Conservation (phyloP, 768 basidiomycete species). For the Mycena capillaripes region DNA sequence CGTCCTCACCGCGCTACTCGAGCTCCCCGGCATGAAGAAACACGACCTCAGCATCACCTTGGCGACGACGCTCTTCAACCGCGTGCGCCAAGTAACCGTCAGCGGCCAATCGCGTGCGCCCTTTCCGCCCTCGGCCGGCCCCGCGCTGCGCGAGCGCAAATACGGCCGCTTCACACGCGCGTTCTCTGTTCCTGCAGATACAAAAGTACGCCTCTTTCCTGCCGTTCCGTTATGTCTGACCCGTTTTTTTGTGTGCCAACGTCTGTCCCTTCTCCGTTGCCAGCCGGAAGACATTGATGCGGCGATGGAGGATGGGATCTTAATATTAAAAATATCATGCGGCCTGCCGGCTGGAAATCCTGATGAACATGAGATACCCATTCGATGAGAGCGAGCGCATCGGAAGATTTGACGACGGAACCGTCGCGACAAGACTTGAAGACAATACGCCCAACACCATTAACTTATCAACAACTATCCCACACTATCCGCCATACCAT, state of each 20-base stretch:
- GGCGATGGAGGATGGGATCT: constrained; percentile 71
- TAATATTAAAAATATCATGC: constrained; percentile 67
- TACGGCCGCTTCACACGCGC: constrained; percentile 65
- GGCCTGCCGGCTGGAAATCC: constrained; percentile 61
- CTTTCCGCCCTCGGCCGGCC: constrained; percentile 45
- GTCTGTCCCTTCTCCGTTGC: constrained; percentile 24
- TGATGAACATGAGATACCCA: constrained; percentile 63
- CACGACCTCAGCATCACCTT: constrained; percentile 71
- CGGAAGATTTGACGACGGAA: neutral
- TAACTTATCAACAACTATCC: constrained; percentile 21
- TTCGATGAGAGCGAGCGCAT: constrained; percentile 54
- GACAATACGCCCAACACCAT: neutral
- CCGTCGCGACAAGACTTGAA: neutral
- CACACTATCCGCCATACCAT: neutral
- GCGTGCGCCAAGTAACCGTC: constrained; percentile 73
- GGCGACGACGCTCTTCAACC: constrained; percentile 71
- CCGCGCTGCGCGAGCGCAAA: constrained; percentile 59
- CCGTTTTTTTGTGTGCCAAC: constrained; percentile 36
- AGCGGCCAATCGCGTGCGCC: constrained; percentile 59
- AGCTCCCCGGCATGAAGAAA: constrained; percentile 77
- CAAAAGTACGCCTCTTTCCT: constrained; percentile 60
- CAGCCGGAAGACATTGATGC: constrained; percentile 70
- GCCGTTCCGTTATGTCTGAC: constrained; percentile 34
- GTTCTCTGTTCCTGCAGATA: constrained; percentile 68
- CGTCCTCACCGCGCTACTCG: constrained; percentile 71